Base-by-base conservation (phyloP, 139 green algal species). In the Chlamydomonas eustigma region DNA sequence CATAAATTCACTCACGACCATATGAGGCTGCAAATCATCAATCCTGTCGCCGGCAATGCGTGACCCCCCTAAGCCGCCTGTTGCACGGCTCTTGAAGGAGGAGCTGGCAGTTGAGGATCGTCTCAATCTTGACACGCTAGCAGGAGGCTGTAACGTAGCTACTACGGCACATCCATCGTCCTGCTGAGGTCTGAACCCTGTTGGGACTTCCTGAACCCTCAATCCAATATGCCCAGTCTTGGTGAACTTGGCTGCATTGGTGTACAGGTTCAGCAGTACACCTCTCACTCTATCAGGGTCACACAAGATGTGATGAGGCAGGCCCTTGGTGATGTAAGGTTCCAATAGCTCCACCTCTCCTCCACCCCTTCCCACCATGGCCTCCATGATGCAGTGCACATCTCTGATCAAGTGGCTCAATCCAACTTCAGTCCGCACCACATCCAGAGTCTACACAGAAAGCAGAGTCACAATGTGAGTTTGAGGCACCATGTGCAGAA, bases 201-300 rank as follows among this genome's bases (percentile, higher is more conserved):
- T 28, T 4, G 24, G 28, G 33, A 88, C 76, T 18, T 58, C 44
- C 24, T 71, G 35, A 37, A 91, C 88, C 1, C 86, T 74, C 80
- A 95, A 76, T 18, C 76, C 72, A 37, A 96, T 93, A 80, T 86
- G 74, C 8, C 91, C 91, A 0, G 4, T 18, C 73, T 86, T 89
- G 32, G 91, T 95, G 84, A 92, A 95, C 83, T 95, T 94, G 64
- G 88, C 91, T 32, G 91, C 91, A 65, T 96, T 96, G 39, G 88
- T 93, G 85, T 91, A 92, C 36, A 96, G 78, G 79, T 96, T 96
- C 34, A 96, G 82, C 39, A 96, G 86, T n/a, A 96, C 86, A 79
- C 91, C 91, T 28, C 85, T 81, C 77, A 96, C 77, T 6, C 90
- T 69, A 71, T 88, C 87, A 25, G 87, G 78, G 78, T 94, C 90